Conservation (phyloP, 1,284 basidiomycete genomes). For the Athelia psychrophila region DNA sequence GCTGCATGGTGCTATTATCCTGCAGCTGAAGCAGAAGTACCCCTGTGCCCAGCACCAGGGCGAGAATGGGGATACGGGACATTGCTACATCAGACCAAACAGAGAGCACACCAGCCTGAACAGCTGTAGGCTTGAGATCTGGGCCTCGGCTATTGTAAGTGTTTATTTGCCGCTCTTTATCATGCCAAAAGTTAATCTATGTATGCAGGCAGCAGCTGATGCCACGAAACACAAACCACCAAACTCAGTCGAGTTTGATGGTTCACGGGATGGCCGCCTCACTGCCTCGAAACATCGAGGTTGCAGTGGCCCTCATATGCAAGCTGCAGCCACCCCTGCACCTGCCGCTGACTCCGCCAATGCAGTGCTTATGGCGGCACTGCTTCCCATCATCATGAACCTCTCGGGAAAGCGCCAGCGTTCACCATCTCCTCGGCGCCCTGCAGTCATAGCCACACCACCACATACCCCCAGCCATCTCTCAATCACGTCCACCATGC, state of each 20-base stretch:
- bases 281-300: neutral
- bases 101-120: neutral
- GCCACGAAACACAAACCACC: conserved; percentile 5
- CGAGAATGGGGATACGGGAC: conserved; percentile 20
- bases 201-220: conserved; percentile 3
- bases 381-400: neutral
- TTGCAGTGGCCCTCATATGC: neutral
- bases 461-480: neutral
- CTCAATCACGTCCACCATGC: neutral
- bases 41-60: conserved; percentile 18
- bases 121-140: too few species aligned
- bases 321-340: neutral
- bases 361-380: neutral
- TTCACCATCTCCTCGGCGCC: neutral
- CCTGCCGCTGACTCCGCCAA: too few species aligned
- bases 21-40: conserved; percentile 19
- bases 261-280: conserved; percentile 1
- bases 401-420: neutral
- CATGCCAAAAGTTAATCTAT: conserved; percentile 5
- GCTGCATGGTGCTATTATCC: conserved; percentile 11
- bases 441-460: neutral
- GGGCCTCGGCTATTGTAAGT: too few species aligned
- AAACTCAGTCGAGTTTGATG: conserved; percentile 3
- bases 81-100: conserved; percentile 14
- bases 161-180: neutral